Evolutionary conservation across 768 basidiomycete species (phyloP).

Genomic region (Suillus discolor): DNA sequence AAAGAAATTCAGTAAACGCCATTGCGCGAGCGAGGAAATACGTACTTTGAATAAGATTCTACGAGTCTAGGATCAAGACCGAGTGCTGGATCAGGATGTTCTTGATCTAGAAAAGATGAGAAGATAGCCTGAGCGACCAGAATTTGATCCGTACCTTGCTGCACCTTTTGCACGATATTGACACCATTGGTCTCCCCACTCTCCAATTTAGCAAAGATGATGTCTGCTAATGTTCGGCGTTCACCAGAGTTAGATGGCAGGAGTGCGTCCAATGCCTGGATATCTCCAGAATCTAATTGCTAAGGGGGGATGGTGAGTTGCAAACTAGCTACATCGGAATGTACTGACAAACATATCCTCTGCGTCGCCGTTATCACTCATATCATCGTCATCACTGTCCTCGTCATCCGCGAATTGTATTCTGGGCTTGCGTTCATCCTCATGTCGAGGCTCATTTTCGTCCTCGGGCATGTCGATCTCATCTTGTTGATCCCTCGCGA

Average conservation of each 20-base stretch:
- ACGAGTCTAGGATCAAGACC: constrained; percentile 93
- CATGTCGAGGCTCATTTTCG: constrained; percentile 44
- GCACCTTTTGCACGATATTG: constrained; percentile 59
- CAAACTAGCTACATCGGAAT: constrained; percentile 10
- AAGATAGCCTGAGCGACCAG: constrained; percentile 4
- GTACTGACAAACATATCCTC: constrained; percentile 64
- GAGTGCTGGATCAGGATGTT: constrained; percentile 76
- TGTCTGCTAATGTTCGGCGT: constrained; percentile 88
- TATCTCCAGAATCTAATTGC: constrained; percentile 91
- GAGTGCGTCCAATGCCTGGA: constrained; percentile 81
- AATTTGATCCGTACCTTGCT: constrained; percentile 47
- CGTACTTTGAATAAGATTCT: constrained; percentile 90
- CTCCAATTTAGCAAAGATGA: constrained; percentile 95
- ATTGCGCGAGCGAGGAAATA: constrained; percentile 12
- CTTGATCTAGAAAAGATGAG: constrained; percentile 39
- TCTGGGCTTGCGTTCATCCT: constrained; percentile 35
- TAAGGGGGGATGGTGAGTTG: constrained; percentile 28
- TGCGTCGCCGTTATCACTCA: constrained; percentile 50
- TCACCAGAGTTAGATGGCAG: constrained; percentile 76
- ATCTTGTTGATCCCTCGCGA: constrained; percentile 92
- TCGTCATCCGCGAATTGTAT: constrained; percentile 49
- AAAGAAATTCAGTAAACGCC: constrained; percentile 9
- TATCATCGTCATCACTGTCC: constrained; percentile 34
- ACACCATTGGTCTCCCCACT: constrained; percentile 52
- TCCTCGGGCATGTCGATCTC: constrained; percentile 73